Evolutionary conservation across 1,139 yeast genomes (phyloP).

Genomic region (Hansenula lynferdii): DNA sequence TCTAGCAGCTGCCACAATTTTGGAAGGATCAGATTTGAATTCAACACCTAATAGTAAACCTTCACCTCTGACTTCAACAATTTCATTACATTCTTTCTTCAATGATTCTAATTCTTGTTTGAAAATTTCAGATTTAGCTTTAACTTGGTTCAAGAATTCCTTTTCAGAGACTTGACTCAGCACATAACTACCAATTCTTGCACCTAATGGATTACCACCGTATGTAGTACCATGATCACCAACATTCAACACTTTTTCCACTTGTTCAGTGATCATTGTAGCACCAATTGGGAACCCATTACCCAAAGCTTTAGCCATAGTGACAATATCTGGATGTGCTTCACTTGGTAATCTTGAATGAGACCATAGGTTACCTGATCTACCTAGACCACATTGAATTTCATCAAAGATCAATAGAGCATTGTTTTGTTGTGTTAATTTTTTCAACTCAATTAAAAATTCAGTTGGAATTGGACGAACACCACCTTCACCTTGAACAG

Average conservation of each 20-base stretch:
- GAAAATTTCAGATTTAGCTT: constrained; percentile 52
- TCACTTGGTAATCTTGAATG: constrained; percentile 67
- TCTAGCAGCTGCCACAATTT: constrained; percentile 63
- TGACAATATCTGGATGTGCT: constrained; percentile 90
- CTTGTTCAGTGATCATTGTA: constrained; percentile 75
- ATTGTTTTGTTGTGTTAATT: constrained; percentile 63
- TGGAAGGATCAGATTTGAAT: constrained; percentile 60
- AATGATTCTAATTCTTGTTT: constrained; percentile 45
- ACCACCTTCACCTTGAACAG: constrained; percentile 98
- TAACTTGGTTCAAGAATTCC: constrained; percentile 56
- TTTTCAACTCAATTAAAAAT: constrained; percentile 61
- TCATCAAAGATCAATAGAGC: constrained; percentile 88
- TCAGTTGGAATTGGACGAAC: constrained; percentile 61
- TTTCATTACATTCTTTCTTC: constrained; percentile 46
- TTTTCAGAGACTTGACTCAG: constrained; percentile 59
- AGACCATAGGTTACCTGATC: constrained; percentile 94
- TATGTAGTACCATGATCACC: constrained; percentile 99
- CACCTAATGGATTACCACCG: constrained; percentile 94
- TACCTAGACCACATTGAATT: constrained; percentile 94
- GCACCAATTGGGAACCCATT: constrained; percentile 99
- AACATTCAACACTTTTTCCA: constrained; percentile 65
- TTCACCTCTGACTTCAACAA: constrained; percentile 73
- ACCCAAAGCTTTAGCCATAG: constrained; percentile 94
- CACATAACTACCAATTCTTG: constrained; percentile 76
- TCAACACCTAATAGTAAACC: constrained; percentile 87